Base-by-base conservation (phyloP, 805 yeast genomes). In the Candida awuae region DNA sequence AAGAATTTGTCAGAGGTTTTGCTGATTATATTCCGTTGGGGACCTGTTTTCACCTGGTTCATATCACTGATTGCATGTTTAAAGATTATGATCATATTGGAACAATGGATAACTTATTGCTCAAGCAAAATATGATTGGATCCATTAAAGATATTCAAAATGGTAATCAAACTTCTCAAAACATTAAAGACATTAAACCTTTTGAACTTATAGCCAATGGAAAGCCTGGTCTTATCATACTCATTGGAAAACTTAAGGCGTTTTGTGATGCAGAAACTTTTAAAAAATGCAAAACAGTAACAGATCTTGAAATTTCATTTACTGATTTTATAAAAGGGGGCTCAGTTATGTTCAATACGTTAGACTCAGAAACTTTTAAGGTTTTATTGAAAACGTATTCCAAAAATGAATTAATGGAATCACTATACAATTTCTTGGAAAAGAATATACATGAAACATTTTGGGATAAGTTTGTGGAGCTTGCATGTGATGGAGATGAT, bases 391-490 rank as follows among this genome's bases (percentile, higher is more conserved):
- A 27, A 8, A 15, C 21, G 7, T 42, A 37, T 26, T 9, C 32
- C 2, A 18, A 29, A n/a, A 32, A 41, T 12, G 75, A 79, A 41
- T 58, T 76, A 46, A 73, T 66, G 47, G 66, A 65, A 41, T 63
- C 76, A 32, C 65, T 86, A 2, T 80, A 77, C 49, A 76, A 75
- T 39, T 84, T 84, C 49, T 78, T 84, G 13, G 96, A 88, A 50
- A 50, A 68, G 43, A 77, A 77, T 41, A 56, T 85, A 23, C 81
- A 77, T 50, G 82, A 75, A 46, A 73, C 71, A 44, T 53, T 86
- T 6, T 84, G 95, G 92, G 46, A 63, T 2, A 61, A 64, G 26
- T 50, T 75, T 13, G 12, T 43, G 10, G 35, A 41, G 13, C 17
- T 51, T 1, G 35, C 33, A n/a, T 14, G 17, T 6, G 30, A 35